These are phyloP conservation scores for Plasmodium yoelii DNA, from an alignment of 169 alveolate species.

Conservation along the genomic window DNA sequence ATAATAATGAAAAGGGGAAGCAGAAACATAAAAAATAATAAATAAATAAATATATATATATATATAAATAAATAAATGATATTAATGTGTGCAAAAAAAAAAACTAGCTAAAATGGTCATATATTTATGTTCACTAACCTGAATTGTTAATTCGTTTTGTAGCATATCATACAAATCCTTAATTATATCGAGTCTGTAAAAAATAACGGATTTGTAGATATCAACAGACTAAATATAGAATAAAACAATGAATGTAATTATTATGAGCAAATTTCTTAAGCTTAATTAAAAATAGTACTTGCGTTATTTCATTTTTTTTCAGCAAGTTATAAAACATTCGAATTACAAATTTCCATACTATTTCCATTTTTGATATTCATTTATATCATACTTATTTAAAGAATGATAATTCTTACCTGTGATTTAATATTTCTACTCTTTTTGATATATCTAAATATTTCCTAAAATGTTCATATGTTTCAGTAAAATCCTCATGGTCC, in stretches of 20 bases:
- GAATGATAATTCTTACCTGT: conserved; percentile 74
- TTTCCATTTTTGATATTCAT: no score
- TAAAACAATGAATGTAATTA: no score
- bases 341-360: no score
- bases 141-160: conserved; percentile 86
- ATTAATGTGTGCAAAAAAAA: background rate
- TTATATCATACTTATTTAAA: no score
- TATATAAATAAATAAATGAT: background rate
- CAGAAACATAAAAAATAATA: background rate
- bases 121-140: conserved; percentile 44
- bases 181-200: conserved; percentile 84
- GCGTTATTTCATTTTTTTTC: no score
- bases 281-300: no score
- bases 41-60: conserved; percentile 6
- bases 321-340: no score
- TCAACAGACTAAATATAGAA: background rate
- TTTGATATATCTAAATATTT: conserved; percentile 88
- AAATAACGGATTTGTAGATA: background rate
- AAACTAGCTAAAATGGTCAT: background rate
- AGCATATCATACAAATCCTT: conserved; percentile 90
- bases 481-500: conserved; percentile 90
- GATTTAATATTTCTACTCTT: conserved; percentile 88
- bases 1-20: conserved; percentile 15
- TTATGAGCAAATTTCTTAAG: no score
- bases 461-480: conserved; percentile 85